Evolutionary conservation across 495 filamentous ascomycete genomes (phyloP), one percentile per base, ranked within the genome.

Genomic region (Opeltia flavorubescens): DNA sequence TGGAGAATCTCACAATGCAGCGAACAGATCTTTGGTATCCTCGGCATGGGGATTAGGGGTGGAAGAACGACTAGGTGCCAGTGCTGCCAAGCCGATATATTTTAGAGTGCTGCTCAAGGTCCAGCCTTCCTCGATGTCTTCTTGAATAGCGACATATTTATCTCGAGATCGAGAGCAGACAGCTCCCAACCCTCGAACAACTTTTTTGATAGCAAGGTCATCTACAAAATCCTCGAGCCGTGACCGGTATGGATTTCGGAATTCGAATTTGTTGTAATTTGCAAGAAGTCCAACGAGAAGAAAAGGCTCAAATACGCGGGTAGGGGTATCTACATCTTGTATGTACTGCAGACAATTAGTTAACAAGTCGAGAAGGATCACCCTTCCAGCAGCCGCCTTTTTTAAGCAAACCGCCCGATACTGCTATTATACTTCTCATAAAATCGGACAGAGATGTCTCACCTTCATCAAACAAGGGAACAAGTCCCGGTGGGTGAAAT

Each of bases 241-340:
- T 49, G 93, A 66, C 56, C 89, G 83, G 57, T 98, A 98, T 5
- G 91, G 91, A 53, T 98, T 98, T 63, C 94, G 91, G 48, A 93
- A 86, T 65, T 98, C 91, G 55, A 96, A 98, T 63, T 95, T 98
- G 73, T 95, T 95, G 73, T 95, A 96, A 64, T 98, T 98, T 53
- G 84, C 86, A 46, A 98, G 66, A n/a, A 95, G 66, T 6, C 89
- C 93, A 4, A 95, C 66, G 31, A 95, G 72, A 25, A 82, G 74
- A 48, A 95, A 89, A 1, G 89, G 83, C 46, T 84, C 76, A 23
- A 85, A 69, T 39, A 74, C 75, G 51, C 77, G 67, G 1, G 70
- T 61, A 3, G 72, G 63, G 42, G 69, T 71, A 29, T 88, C 82
- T 9, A 77, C 73, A 47, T 94, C 87, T 66, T 94, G 85, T 46